These are phyloP conservation scores for Cordyceps tenuipes DNA, from an alignment of 2,329 filamentous ascomycete species.

Conservation along the genomic window DNA sequence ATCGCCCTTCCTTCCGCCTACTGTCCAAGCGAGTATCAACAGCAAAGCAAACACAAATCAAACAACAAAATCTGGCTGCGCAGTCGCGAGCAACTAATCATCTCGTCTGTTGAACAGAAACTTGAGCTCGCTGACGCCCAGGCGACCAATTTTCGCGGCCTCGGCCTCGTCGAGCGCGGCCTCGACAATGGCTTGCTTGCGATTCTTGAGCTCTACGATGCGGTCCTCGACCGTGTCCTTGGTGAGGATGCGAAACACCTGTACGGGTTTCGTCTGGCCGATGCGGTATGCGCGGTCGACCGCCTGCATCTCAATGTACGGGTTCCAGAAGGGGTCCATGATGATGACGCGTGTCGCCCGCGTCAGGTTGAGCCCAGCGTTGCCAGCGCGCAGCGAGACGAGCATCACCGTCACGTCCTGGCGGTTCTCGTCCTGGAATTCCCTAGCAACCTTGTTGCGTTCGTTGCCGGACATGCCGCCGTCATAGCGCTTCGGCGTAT, in stretches of 20 bases:
- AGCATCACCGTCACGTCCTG: slow-evolving; percentile 65
- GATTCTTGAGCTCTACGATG: slow-evolving; percentile 69
- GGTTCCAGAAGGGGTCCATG: slow-evolving; percentile 92
- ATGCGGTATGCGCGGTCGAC: slow-evolving; percentile 86
- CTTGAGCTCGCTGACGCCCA: slow-evolving; percentile 58
- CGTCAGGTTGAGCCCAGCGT: slow-evolving; percentile 77
- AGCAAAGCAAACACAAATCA: background rate
- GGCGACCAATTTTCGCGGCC: slow-evolving; percentile 54
- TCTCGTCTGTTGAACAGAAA: slow-evolving; percentile 49
- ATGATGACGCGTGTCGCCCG: slow-evolving; percentile 80
- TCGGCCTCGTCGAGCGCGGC: slow-evolving; percentile 72
- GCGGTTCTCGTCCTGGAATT: slow-evolving; percentile 51
- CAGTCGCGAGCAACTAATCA: background rate
- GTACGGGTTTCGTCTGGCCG: slow-evolving; percentile 65
- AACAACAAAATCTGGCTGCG: background rate
- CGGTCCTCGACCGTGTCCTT: slow-evolving; percentile 78
- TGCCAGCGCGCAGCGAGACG: slow-evolving; percentile 73
- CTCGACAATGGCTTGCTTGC: slow-evolving; percentile 70
- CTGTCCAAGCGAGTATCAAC: background rate
- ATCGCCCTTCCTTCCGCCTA: background rate
- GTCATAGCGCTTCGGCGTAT: slow-evolving; percentile 65
- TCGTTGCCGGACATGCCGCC: slow-evolving; percentile 64
- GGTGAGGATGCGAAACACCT: slow-evolving; percentile 73
- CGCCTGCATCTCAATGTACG: slow-evolving; percentile 85
- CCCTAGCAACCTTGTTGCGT: slow-evolving; percentile 60